Conservation (phyloP, 2,329 filamentous ascomycete genomes). For the Tolypocladium ophioglossoides region DNA sequence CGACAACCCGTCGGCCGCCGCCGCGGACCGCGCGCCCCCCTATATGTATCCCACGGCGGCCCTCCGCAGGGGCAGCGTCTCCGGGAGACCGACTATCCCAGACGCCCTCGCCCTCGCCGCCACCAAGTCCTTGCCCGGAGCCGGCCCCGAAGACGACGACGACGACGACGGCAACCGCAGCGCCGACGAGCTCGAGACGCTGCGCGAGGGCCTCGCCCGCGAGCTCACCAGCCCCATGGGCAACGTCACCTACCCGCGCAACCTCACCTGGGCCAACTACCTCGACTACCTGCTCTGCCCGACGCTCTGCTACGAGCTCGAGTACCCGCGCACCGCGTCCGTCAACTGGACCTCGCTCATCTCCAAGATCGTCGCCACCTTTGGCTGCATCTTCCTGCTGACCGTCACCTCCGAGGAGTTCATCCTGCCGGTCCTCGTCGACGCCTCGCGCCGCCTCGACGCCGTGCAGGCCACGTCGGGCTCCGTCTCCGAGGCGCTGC, state of each 20-base stretch:
- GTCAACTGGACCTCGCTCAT: constrained; percentile 73
- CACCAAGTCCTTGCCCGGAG: constrained; percentile 3
- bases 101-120: constrained; percentile 2
- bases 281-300: constrained; percentile 83
- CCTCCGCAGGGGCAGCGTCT: constrained; percentile 31
- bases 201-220: constrained; percentile 78
- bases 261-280: constrained; percentile 76
- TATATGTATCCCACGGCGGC: constrained; percentile 64
- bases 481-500: constrained; percentile 51
- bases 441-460: constrained; percentile 49
- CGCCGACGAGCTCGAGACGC: constrained; percentile 47
- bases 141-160: too few species aligned
- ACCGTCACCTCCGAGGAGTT: constrained; percentile 90
- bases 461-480: constrained; percentile 16
- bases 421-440: constrained; percentile 78
- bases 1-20: constrained; percentile 55
- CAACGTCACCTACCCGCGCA: constrained; percentile 79
- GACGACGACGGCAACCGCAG: constrained; percentile 10
- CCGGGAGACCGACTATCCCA: constrained; percentile 15
- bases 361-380: constrained; percentile 79
- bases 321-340: constrained; percentile 73
- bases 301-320: constrained; percentile 93
- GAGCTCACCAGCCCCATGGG: constrained; percentile 89
- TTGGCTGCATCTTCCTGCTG: constrained; percentile 92
- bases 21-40: constrained; percentile 50